These are phyloP conservation scores for Jacaranda mimosifolia DNA, from an alignment of 257 asterid species.

Conservation along the genomic window DNA sequence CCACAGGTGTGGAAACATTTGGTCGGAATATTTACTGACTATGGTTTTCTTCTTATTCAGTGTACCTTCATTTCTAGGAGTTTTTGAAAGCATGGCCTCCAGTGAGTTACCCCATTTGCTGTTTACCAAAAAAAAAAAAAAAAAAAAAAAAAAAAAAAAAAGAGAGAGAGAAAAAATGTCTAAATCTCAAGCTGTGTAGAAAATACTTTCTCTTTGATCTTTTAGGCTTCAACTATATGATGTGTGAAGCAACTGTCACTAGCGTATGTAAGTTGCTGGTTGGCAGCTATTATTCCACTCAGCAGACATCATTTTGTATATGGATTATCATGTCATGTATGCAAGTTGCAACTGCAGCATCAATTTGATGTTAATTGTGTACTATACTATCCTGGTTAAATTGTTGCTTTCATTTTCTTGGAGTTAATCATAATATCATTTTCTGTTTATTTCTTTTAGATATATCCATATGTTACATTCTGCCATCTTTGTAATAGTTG, in stretches of 20 bases:
- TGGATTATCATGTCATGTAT: no score
- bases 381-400: background rate
- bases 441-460: background rate
- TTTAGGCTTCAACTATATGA: no score
- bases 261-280: background rate
- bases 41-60: background rate
- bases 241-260: constrained; percentile 10
- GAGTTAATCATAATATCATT: background rate
- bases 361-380: constrained; percentile 2
- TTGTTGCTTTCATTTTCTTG: constrained; percentile 14
- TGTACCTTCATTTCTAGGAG: background rate
- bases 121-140: background rate
- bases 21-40: background rate
- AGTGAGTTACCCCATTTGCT: background rate
- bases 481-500: constrained; percentile 47
- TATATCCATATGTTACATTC: constrained; percentile 8
- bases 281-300: constrained; percentile 12
- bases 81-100: constrained; percentile 18
- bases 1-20: background rate
- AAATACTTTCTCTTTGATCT: background rate
- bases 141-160: no score
- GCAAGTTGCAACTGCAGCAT: background rate
- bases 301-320: background rate
- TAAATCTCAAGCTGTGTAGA: background rate
- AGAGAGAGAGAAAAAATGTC: no score